These are phyloP conservation scores for Polysphondylium violaceum DNA, from an alignment of 78 protist genomes.

Conservation along the genomic window DNA sequence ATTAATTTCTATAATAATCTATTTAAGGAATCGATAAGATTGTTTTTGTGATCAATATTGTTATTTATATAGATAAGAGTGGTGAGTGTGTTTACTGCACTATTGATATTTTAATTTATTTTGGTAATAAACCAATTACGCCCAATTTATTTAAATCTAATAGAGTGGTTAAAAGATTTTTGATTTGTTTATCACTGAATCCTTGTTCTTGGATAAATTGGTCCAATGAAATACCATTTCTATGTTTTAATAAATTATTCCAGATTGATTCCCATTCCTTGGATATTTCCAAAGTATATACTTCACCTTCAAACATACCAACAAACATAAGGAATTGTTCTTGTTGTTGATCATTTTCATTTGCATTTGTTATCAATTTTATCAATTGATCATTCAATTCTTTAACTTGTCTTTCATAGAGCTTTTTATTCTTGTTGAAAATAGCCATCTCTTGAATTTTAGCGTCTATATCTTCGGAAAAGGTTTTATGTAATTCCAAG, in stretches of 20 bases:
- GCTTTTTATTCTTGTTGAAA: constrained; percentile 15
- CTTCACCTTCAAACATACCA: constrained; percentile 42
- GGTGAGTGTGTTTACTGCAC: no score
- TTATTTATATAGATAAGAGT: no score
- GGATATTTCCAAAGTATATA: constrained; percentile 27
- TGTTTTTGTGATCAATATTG: no score
- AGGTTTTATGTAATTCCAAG: constrained; percentile 32
- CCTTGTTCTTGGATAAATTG: neutral
- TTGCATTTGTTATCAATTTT: neutral
- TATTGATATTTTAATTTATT: no score
- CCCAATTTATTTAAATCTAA: constrained; percentile 50
- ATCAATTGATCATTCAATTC: neutral
- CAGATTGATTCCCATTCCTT: constrained; percentile 31
- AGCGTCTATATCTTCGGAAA: constrained; percentile 46
- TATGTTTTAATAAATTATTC: neutral
- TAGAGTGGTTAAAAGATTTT: constrained; percentile 16
- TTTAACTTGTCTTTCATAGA: constrained; percentile 28
- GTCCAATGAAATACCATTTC: constrained; percentile 12
- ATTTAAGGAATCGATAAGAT: no score
- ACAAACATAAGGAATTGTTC: constrained; percentile 29
- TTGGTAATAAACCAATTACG: constrained; percentile 35
- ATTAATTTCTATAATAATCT: no score
- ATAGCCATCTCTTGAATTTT: constrained; percentile 16
- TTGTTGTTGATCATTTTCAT: neutral
- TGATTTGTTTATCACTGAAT: neutral